Evolutionary conservation across 169 alveolate genomes (phyloP), one percentile per base, ranked within the genome.

Genomic region (Eimeria falciformis): DNA sequence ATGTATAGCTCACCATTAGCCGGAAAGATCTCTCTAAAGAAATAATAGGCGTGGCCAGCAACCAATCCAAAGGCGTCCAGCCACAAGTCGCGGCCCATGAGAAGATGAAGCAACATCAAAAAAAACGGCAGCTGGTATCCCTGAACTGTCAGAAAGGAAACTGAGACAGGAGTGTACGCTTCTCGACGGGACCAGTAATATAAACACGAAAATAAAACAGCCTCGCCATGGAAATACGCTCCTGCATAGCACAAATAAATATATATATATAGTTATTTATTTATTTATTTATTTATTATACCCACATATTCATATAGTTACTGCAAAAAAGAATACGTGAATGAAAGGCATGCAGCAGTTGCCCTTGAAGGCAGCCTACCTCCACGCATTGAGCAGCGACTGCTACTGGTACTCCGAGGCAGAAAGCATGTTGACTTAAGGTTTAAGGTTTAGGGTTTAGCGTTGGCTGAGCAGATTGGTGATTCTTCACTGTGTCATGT

Each of bases 171-270:
- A 29, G 94, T 85, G 75, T 71, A 91, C 11, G 94, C 81, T 40
- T 94, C 95, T 11, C 94, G 81, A 1, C 94, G 84, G 90, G 92
- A 71, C 95, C 95, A 94, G 85, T 94, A 94, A 87, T 94, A 94
- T 23, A 94, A 69, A 53, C 92, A 83, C 25, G 94, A 93, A 58
- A 94, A 91, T 23, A 94, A 53, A 53, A 94, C 66, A 23, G 90
- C 47, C 6, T 90, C 90, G 4, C 93, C 94, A 43, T 91, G 94
- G 37, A 85, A 46, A 27, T 93, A 93, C 27, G 69, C 37, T 5
- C 95, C 95, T 37, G 43, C 5, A 66, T 21, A 58, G 17, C 18
- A 11, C 25, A 12, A 3, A 5, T n/a, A n/a, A n/a, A n/a, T n/a
- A n/a, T n/a, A n/a, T n/a, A n/a, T n/a, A n/a, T n/a, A n/a, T n/a